Base-by-base conservation (phyloP, 345 rosid species). In the Nephelium lappaceum region DNA sequence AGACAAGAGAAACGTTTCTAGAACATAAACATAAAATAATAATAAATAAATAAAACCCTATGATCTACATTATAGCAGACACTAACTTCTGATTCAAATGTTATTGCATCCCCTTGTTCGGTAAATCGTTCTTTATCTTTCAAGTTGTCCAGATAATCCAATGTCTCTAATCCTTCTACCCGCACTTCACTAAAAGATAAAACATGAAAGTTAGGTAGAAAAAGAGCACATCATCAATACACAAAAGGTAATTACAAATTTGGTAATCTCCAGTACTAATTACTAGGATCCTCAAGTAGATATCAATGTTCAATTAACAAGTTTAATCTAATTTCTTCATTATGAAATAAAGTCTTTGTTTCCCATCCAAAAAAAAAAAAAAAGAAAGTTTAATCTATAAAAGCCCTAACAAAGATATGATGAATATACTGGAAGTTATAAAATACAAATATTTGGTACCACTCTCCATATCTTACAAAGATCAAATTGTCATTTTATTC, bases 101-200 rank as follows among this genome's bases (percentile, higher is more conserved):
- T 84, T 80, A 89, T 79, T 72, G 93, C 93, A 80, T 89, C 93
- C 39, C 91, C 91, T 67, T 89, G 93, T 76, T 89, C 93, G 12
- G 93, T 89, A 78, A 88, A 89, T 53, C 91, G 86, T 81, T 88
- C 87, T 82, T 61, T 83, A 39, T 81, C 72, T 83, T 83, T 79
- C 67, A 89, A 78, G 82, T 84, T 89, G 71, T 88, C 93, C 69
- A 89, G 82, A 78, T 89, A 89, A 79, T 89, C 93, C 75, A 88
- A 80, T 38, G 93, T 89, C 83, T 89, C 93, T 38, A 89, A 80
- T 41, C 91, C 91, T 86, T 89, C 93, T 67, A 89, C 90, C 55
- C 93, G 84, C 75, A 89, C 93, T 88, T 89, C 93, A 83, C 93
- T 89, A 76, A 70, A 83, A 62, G n/a, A 27, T 60, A 18, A 8